Evolutionary conservation across 2,329 filamentous ascomycete species (phyloP), one percentile per base, ranked within the genome.

Genomic region (Rosellinia necatrix): DNA sequence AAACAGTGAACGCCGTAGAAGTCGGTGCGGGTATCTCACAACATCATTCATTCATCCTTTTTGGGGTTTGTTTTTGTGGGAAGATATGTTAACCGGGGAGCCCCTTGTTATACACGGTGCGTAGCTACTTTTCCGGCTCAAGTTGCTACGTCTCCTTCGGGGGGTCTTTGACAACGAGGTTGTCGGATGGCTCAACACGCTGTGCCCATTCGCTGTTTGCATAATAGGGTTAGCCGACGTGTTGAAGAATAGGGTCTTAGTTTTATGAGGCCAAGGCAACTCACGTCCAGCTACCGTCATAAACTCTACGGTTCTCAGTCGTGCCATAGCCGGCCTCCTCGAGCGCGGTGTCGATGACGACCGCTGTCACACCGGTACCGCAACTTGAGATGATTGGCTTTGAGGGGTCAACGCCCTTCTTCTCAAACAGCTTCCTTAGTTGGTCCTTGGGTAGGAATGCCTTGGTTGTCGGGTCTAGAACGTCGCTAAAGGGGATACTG

Each of bases 261-360:
- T n/a, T 30, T 3, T 13, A 12, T 43, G n/a, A 50, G 17, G 9
- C 9, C 21, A 6, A n/a, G 34, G 17, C 19, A 34, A 88, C 90
- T 86, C 79, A 96, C 83, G 94, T 97, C 94, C 94, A 99, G 74
- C 92, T 96, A 43, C 94, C 94, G 72, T 99, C 94, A 68, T 99
- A 99, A 19, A 99, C 80, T 69, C 83, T 87, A 64, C 90, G 84
- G 51, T 83, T 83, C 58, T 86, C 81, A 0, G 82, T 74, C 3
- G 83, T 78, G 2, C 89, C 90, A 69, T 86, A 92, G 1, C 86
- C 87, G 19, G 92, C 91, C 72, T 91, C 86, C 25, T 84, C 85
- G 50, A 99, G 76, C 2, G 92, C 94, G 32, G 92, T 88, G 70
- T 99, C 94, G 37, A 99, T 85, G 38, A 97, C 84, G 15, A 90